Evolutionary conservation across 2,329 filamentous ascomycete genomes (phyloP), one percentile per base, ranked within the genome.

Genomic region (Xylariaceae sp.): DNA sequence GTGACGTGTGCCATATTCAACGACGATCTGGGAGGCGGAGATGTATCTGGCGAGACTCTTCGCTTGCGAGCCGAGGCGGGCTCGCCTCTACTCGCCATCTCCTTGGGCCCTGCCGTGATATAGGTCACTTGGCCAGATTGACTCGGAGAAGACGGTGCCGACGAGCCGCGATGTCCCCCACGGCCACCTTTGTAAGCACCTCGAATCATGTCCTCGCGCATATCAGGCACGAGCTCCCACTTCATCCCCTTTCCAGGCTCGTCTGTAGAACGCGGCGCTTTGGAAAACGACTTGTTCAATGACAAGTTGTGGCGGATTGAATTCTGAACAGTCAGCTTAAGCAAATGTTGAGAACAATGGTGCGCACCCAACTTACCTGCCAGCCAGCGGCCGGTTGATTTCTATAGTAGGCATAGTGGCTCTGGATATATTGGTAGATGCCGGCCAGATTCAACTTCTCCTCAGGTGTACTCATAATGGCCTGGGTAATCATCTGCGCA

Each of bases 171-270:
- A 45, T 80, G 76, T 4, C 76, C 77, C 31, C 77, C 75, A 29
- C 74, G 68, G 13, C 77, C 76, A 13, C 75, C 70, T 35, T 72
- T 70, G 47, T 66, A 74, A 2, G 74, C 73, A 47, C 83, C 85
- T 55, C 83, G 83, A 39, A 87, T 73, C 68, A 95, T 94, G 33
- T 94, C 90, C 13, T 95, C 86, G 31, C 83, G 79, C 44, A 81
- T 75, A 43, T 93, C 85, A 2, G 84, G 73, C 4, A 86, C 79
- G 52, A 98, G 89, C 59, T 90, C 86, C 92, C 92, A 98, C 57
- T 96, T 96, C 88, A 95, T 96, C 18, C 92, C 92, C 58, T 98
- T 98, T 10, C 92, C 92, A 15, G 92, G 92, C 56, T 98, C 92
- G 48, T 96, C 87, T 0, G 88, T 94, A 12, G 85, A 81, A 29